A percentile compares a stretch with the other conserved stretches of the same genome.
These are phyloP conservation scores for Chlamydomonas sphaeroides DNA, from an alignment of 139 green algal genomes.

Conservation along the genomic window DNA sequence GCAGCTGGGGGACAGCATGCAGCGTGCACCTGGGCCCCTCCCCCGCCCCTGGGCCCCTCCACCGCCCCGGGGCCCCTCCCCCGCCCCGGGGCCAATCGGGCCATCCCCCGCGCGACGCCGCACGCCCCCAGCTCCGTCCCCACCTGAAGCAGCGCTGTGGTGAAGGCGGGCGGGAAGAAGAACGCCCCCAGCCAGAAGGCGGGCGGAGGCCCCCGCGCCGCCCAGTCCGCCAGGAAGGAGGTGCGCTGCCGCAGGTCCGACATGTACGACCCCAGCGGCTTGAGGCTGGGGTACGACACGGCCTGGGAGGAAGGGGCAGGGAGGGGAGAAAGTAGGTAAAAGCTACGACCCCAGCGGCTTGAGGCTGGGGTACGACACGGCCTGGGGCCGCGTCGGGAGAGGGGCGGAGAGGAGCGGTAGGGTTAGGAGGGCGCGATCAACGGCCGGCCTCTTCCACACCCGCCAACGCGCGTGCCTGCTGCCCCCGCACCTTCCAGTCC, in stretches of 20 bases:
- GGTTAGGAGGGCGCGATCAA: too few relatives aligned
- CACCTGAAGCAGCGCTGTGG: slow-evolving; percentile 67
- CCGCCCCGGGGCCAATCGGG: too few relatives aligned
- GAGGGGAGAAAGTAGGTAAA: too few relatives aligned
- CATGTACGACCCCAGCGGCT: slow-evolving; percentile 64
- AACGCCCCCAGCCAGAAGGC: slow-evolving; percentile 83
- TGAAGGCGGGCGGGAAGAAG: slow-evolving; percentile 82
- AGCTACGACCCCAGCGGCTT: slow-evolving; percentile 67
- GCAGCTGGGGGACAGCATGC: too few relatives aligned
- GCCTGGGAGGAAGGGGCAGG: background rate
- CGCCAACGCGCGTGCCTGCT: background rate
- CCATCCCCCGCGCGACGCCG: too few relatives aligned
- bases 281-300: slow-evolving; percentile 65
- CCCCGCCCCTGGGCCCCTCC: too few relatives aligned
- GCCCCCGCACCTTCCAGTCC: slow-evolving; percentile 61
- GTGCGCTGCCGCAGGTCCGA: slow-evolving; percentile 60
- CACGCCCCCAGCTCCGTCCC: background rate
- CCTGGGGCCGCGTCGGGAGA: too few relatives aligned
- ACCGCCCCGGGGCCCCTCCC: too few relatives aligned
- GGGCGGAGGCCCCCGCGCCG: slow-evolving; percentile 53
- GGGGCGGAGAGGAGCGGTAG: too few relatives aligned
- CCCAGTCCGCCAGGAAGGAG: slow-evolving; percentile 64
- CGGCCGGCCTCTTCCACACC: too few relatives aligned
- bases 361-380: slow-evolving; percentile 62
- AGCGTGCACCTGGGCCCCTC: too few relatives aligned